Evolutionary conservation across 1,284 basidiomycete genomes (phyloP), one percentile per base, ranked within the genome.

Genomic region (Cryptococcus maquisensis): DNA sequence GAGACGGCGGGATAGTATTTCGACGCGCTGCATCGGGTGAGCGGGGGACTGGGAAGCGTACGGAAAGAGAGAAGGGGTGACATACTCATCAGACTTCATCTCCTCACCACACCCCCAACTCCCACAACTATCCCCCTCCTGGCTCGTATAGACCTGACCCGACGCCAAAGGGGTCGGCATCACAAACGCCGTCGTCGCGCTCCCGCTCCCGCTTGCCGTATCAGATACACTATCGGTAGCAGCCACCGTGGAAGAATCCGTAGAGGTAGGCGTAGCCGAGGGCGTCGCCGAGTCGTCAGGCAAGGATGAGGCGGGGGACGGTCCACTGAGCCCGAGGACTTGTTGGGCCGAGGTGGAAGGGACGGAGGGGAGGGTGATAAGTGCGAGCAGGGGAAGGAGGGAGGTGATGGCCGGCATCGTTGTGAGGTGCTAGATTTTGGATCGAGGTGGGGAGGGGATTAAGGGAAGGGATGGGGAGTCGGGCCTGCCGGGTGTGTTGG

Each of bases 21-120:
- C 20, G 54, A 32, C 50, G 61, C 59, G 48, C 61, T 65, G 39
- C 21, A 26, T n/a, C n/a, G n/a, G 26, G 44, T 37, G 26, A 40
- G 10, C 10, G 18, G 28, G 39, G 52, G 49, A 6, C 12, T 36
- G 20, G n/a, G 13, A 20, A 41, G 8, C 16, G 16, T 21, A n/a
- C 18, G 7, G 26, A 2, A 13, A 43, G 21, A 13, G 12, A 13
- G 5, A 36, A 21, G 6, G 35, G 5, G 26, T 2, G 20, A 37
- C 55, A 21, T 35, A 57, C 52, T 23, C 13, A n/a, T 54, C 40
- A n/a, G 39, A 32, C 16, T 51, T 44, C 55, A 66, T 59, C 10
- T 59, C 49, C 15, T 40, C 28, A 18, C 62, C 64, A 43, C 64
- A 66, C 10, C 62, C 64, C 64, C 62, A 66, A 18, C 38, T 20